Conservation (phyloP, 1,139 yeast genomes). For the Hansenula sp. region DNA sequence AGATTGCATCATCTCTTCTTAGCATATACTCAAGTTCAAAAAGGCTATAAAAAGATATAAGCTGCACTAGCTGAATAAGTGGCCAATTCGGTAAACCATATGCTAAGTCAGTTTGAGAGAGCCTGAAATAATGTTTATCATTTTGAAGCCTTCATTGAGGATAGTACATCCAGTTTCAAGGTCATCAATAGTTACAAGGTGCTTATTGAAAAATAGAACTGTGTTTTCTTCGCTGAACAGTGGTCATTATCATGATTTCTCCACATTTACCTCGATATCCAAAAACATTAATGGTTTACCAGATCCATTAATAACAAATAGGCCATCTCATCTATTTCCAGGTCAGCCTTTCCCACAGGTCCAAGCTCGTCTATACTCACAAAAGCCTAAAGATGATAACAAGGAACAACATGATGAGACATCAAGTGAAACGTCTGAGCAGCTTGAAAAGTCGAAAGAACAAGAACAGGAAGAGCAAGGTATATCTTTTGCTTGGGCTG, state of each 20-base stretch:
- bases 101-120: background rate
- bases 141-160: background rate
- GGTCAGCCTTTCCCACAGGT: too few species aligned
- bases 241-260: too few species aligned
- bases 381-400: too few species aligned
- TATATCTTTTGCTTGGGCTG: conserved; percentile 36
- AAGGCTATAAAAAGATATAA: too few species aligned
- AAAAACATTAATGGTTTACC: background rate
- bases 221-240: background rate
- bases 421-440: too few species aligned
- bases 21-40: too few species aligned
- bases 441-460: background rate
- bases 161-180: background rate
- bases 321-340: background rate
- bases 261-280: background rate
- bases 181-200: background rate
- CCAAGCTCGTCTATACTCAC: too few species aligned
- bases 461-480: background rate
- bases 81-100: too few species aligned
- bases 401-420: too few species aligned
- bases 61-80: too few species aligned
- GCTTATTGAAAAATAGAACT: background rate
- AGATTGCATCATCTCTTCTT: too few species aligned
- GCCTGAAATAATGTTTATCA: background rate
- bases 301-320: background rate